Base-by-base conservation (phyloP, 2,329 filamentous ascomycete species). In the Cladobotryum protrusum region DNA sequence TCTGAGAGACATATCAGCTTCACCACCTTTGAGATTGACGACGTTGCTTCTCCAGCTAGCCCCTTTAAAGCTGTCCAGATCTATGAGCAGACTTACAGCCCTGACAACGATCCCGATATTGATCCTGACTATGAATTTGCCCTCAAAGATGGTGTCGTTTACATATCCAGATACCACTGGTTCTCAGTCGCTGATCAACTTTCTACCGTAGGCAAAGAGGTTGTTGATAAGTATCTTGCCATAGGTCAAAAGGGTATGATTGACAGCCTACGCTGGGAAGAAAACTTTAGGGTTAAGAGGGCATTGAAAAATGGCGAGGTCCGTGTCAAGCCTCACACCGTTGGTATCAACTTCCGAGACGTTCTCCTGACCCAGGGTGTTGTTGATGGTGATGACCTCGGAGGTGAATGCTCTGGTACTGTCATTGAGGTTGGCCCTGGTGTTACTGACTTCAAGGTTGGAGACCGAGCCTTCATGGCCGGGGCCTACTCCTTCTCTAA, bases 121-220 rank as follows among this genome's bases (percentile, higher is more conserved):
- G 44, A 29, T 20, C 32, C 34, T 14, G 39, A 42, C 17, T 59
- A 57, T n/a, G 67, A 69, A 39, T 68, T 63, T 20, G 62, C 59
- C 1, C 54, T 66, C n/a, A 52, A 54, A 3, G 54, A 61, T 24
- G 58, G 60, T 2, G 50, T 55, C 9, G 52, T 64, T 1, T 55
- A 61, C 12, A 53, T 67, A n/a, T 56, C 57, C 9, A 52, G 64
- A 1, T 62, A 61, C 37, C 59, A 63, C 15, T 58, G 60, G 1
- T 56, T 61, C 40, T 57, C 59, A 2, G 34, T 33, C 24, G 18
- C 43, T 5, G 43, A 45, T 9, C 15, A 33, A 15, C 43, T 45
- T n/a, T 15, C 43, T 14, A 19, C 14, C 3, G 14, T n/a, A 7
- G 19, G 29, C 13, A 35, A 18, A n/a, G 43, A 45, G 5, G 32